Evolutionary conservation across 2,329 filamentous ascomycete genomes (phyloP), one percentile per base, ranked within the genome.

Genomic region (Aspergillus clavatus): DNA sequence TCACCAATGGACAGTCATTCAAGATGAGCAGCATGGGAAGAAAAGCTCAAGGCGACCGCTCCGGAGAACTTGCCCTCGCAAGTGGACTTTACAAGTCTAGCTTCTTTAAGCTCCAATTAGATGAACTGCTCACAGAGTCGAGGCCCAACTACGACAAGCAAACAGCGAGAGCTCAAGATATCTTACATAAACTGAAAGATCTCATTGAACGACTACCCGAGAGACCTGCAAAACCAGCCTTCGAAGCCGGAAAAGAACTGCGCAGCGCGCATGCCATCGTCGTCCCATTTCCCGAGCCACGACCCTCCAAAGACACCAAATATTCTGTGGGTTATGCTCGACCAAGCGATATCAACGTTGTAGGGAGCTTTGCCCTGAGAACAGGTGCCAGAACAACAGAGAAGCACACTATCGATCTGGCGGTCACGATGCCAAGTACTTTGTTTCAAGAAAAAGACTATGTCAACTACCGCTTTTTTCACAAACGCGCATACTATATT

Each of bases 361-460:
- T 91, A 24, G 93, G 93, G 40, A 95, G 90, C 68, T 91, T 94
- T 71, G 80, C 86, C 8, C 74, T 87, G 41, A 84, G 81, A 65
- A 90, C 84, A 2, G 84, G 88, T 68, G 73, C 82, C 46, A 86
- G 85, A 58, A 74, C 76, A 21, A 54, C 68, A 70, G 39, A 67
- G 65, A 48, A 50, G 21, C 70, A 83, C 21, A 74, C 78, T 12
- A 76, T 96, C 48, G 91, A 97, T 66, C 80, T 97, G 77, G 82
- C 91, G 5, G 81, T 95, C 12, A 86, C 86, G 38, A 94, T 98
- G 82, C 91, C 93, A 4, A 57, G 73, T 46, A 71, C 78, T 1
- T 70, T 95, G 10, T 90, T 97, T 59, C 89, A 95, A 61, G 87
- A 94, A 36, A 97, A 97, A 69, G 93, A 98, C 68, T 96, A 91